Evolutionary conservation across 1,284 basidiomycete species (phyloP).

Genomic region (Cryptococcus sp.): DNA sequence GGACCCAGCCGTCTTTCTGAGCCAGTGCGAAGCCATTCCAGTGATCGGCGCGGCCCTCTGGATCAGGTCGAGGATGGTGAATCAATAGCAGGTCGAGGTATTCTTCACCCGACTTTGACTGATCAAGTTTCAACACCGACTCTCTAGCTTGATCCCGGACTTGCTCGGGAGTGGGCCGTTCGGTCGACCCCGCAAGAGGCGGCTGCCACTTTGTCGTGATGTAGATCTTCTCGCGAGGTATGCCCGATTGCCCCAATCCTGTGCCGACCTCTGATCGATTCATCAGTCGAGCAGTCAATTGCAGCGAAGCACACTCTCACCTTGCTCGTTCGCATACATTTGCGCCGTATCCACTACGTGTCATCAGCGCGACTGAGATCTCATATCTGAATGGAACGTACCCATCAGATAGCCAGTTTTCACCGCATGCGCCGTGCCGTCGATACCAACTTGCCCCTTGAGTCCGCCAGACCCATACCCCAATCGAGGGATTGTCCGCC

Average conservation of each 20-base stretch:
- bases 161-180: slow-evolving; percentile 13
- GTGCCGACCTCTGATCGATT: slow-evolving; percentile 27
- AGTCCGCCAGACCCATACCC: slow-evolving; percentile 62
- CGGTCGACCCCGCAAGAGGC: not conserved
- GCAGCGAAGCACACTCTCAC: slow-evolving; percentile 12
- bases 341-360: slow-evolving; percentile 58
- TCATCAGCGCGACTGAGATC: not conserved
- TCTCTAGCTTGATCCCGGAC: slow-evolving; percentile 12
- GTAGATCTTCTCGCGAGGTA: slow-evolving; percentile 38
- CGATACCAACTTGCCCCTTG: slow-evolving; percentile 36
- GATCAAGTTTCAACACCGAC: slow-evolving; percentile 8
- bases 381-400: not conserved
- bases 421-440: slow-evolving; percentile 66
- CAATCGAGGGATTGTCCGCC: slow-evolving; percentile 63
- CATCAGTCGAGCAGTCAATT: not conserved
- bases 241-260: slow-evolving; percentile 19
- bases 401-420: slow-evolving; percentile 63
- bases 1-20: slow-evolving; percentile 65
- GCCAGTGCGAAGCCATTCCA: slow-evolving; percentile 32
- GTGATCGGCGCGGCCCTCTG: slow-evolving; percentile 24
- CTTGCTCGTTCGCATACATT: slow-evolving; percentile 69
- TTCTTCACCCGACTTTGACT: slow-evolving; percentile 9
- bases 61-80: slow-evolving; percentile 54
- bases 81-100: slow-evolving; percentile 77
- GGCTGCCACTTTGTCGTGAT: slow-evolving; percentile 61